phyloP scores from a whole-genome alignment of 2,329 filamentous ascomycete genomes.

The Aspergillus versicolor region DNA sequence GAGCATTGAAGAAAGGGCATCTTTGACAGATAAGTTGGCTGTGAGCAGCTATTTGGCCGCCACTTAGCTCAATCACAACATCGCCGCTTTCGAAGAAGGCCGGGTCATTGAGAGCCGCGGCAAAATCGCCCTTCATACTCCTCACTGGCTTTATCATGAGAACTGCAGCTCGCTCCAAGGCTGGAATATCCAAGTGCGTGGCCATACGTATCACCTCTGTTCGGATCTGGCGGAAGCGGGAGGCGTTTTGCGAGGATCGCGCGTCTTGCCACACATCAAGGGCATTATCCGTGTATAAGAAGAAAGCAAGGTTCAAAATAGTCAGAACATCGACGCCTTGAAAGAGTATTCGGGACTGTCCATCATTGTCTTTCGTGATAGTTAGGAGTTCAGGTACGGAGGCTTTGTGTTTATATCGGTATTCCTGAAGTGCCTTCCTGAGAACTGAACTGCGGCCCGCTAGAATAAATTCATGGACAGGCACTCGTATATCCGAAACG shows the following conservation, averaged over 20 bases:
- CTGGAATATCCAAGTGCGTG: slow-evolving; percentile 65
- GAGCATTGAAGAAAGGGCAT: slow-evolving; percentile 86
- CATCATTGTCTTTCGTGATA: slow-evolving; percentile 53
- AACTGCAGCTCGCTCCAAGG: slow-evolving; percentile 74
- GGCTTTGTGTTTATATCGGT: slow-evolving; percentile 55
- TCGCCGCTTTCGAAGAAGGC: slow-evolving; percentile 78
- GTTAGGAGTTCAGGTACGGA: slow-evolving; percentile 61
- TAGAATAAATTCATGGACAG: slow-evolving; percentile 79
- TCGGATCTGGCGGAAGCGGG: slow-evolving; percentile 75
- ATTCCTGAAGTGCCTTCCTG: slow-evolving; percentile 60
- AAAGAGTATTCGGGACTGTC: slow-evolving; percentile 63
- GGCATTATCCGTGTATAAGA: slow-evolving; percentile 74
- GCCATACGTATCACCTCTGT: slow-evolving; percentile 86
- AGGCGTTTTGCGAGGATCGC: slow-evolving; percentile 63
- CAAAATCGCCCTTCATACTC: slow-evolving; percentile 69
- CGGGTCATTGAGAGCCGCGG: slow-evolving; percentile 65
- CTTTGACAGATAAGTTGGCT: slow-evolving; percentile 76
- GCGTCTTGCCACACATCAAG: slow-evolving; percentile 86
- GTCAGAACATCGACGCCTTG: slow-evolving; percentile 72
- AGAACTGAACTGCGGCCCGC: slow-evolving; percentile 71
- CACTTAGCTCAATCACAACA: slow-evolving; percentile 72
- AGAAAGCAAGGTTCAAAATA: slow-evolving; percentile 75
- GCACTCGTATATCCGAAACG: slow-evolving; percentile 68
- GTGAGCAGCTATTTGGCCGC: slow-evolving; percentile 69
- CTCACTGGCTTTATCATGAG: slow-evolving; percentile 67